A percentile compares a stretch with the other conserved stretches of the same genome.
Conservation (phyloP, 2,329 filamentous ascomycete species). For the Fusarium tanahbumbuense region DNA sequence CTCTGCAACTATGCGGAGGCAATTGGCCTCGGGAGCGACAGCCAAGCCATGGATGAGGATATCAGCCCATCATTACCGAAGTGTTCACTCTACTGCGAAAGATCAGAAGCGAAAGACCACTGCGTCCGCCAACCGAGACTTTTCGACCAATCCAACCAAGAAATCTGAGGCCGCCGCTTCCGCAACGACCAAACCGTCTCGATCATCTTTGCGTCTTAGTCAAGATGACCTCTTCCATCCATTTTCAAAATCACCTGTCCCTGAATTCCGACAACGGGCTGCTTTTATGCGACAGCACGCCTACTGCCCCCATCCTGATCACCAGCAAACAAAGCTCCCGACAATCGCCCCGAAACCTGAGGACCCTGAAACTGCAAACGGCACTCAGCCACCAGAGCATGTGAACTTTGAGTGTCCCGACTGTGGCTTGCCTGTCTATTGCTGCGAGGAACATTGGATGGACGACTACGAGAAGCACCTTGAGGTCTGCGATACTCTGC, state of each 20-base stretch:
- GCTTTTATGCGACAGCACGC: constrained; percentile 94
- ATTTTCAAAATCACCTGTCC: constrained; percentile 88
- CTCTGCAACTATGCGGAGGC: constrained; percentile 51
- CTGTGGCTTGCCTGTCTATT: constrained; percentile 93
- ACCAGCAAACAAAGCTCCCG: constrained; percentile 78
- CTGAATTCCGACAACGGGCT: constrained; percentile 86
- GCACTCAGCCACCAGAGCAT: constrained; percentile 76
- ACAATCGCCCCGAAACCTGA: constrained; percentile 73
- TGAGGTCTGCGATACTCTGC: constrained; percentile 89
- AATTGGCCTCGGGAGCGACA: constrained; percentile 42
- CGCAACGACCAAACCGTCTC: constrained; percentile 39
- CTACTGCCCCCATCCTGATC: constrained; percentile 90
- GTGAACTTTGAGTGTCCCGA: constrained; percentile 96
- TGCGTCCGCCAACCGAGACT: constrained; percentile 41
- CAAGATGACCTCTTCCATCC: constrained; percentile 92
- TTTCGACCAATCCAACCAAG: constrained; percentile 47
- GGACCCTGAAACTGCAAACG: constrained; percentile 65
- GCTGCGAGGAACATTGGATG: constrained; percentile 94
- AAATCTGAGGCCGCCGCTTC: constrained; percentile 47
- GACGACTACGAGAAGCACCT: constrained; percentile 95
- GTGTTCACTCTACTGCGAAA: constrained; percentile 46
- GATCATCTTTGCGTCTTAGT: constrained; percentile 59
- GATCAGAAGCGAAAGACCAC: constrained; percentile 40
- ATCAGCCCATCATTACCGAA: constrained; percentile 48
- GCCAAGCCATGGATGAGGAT: constrained; percentile 44